Evolutionary conservation across 345 rosid species (phyloP), one percentile per base, ranked within the genome.

Genomic region (Salix viminalis): DNA sequence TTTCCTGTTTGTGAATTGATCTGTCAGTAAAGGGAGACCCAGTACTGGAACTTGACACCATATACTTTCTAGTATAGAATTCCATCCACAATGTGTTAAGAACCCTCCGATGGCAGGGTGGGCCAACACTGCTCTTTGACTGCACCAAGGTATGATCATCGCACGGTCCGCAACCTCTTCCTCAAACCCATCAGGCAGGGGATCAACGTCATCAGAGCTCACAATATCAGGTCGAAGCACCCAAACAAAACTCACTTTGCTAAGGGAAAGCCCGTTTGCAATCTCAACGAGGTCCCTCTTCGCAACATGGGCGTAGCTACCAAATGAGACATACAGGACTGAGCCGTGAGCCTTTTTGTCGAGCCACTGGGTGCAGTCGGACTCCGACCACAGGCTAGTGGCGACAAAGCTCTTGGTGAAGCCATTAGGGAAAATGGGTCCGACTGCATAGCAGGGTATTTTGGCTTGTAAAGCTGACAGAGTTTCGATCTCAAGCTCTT

Each of bases 51-150:
- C 85, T 19, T 74, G 65, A 21, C 91, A 88, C 97, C 99, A 92
- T 54, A 84, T 76, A 21, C 91, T 85, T 73, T 93, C 99, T 16
- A 89, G 60, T 1, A 86, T 84, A 15, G 97, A 95, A 65, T 95
- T 91, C 97, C 99, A 92, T 7, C 97, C 97, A 64, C 99, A 90
- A 21, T 93, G 99, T 0, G 86, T 93, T 62, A 91, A 78, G 82
- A 95, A 91, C 41, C 94, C 99, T 74, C 97, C 96, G 28, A 90
- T 76, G 0, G 97, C 89, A 1, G 67, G 80, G 69, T 95, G 94
- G 46, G 88, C 70, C 77, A 93, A 23, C 39, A 90, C 94, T 10
- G 65, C 80, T 69, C 73, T 84, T 65, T 95, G 97, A 72, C 83
- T 71, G 73, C 99, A 93, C 96, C 99, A 95, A 0, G 94, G 83